Base-by-base conservation (phyloP, 306 rosid species). In the Albizia julibrissin region DNA sequence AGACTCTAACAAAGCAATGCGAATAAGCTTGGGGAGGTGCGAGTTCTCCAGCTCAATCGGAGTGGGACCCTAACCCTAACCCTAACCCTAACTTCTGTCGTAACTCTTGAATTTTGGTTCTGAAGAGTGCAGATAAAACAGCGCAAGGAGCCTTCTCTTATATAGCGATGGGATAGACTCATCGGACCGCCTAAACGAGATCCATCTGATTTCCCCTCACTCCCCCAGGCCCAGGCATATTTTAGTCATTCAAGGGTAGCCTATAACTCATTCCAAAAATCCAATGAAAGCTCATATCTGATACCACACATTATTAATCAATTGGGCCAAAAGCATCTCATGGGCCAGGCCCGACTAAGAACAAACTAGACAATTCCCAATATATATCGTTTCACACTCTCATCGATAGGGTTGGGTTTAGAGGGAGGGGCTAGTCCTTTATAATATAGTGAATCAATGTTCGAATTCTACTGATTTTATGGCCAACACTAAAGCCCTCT, bases 401-500 rank as follows among this genome's bases (percentile, higher is more conserved):
- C 8, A 37, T 8, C 7, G 5, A 4, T 1, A 4, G 7, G 39
- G 6, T 34, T 5, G 1, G 39, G 7, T 5, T 6, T 4, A 34
- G 7, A 0, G 0, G 0, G 5, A 34, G 37, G 37, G 37, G 39
- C 5, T 37, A 6, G 6, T 37, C 40, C 1, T 8, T 0, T 8
- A 37, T 0, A 6, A 6, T 0, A 0, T 37, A 1, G 0, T 1
- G 1, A 37, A 37, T 1, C 1, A 37, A 37, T 0, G 0, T 37
- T 37, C 6, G 8, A 5, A 37, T 29, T n/a, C n/a, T n/a, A n/a
- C n/a, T n/a, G n/a, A 8, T 37, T 1, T 37, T 0, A 8, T 1
- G 40, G 40, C 40, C 8, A 6, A 37, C 8, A 37, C 1, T 6
- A 37, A 37, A 37, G 8, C 40, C 40, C 8, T 1, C 1, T 37